phyloP scores from a whole-genome alignment of 306 rosid species.

The Glycine latifolia region DNA sequence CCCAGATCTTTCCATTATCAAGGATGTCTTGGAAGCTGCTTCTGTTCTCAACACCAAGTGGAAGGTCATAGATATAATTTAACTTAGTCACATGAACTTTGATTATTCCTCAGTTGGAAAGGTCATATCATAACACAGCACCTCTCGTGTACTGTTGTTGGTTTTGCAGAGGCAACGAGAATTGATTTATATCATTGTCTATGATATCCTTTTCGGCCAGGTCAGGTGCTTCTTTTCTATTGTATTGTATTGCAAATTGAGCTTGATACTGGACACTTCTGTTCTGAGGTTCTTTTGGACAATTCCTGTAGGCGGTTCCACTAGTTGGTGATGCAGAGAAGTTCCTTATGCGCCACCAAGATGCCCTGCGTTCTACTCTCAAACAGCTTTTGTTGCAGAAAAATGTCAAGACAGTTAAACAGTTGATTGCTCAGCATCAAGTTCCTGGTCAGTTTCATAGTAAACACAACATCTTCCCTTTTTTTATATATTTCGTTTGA shows the following conservation, averaged over 20 bases:
- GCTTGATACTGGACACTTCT: no score
- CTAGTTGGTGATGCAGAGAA: constrained; percentile 81
- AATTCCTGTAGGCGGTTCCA: constrained; percentile 42
- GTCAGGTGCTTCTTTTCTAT: constrained; percentile 40
- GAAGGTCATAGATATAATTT: constrained; percentile 61
- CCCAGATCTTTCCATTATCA: constrained; percentile 81
- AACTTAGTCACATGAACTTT: neutral
- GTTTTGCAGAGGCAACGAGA: constrained; percentile 74
- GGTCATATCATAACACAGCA: neutral
- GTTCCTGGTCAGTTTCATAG: constrained; percentile 62
- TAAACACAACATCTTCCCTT: no score
- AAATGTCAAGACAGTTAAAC: constrained; percentile 64
- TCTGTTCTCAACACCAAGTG: constrained; percentile 71
- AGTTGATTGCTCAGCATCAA: constrained; percentile 63
- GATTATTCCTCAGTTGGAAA: neutral
- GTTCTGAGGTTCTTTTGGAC: no score
- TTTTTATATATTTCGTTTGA: neutral
- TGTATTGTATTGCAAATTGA: no score
- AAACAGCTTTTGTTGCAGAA: constrained; percentile 61
- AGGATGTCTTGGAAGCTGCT: constrained; percentile 65
- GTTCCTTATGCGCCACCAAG: constrained; percentile 66
- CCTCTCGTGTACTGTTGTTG: neutral
- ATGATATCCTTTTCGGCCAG: constrained; percentile 93
- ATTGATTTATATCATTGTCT: constrained; percentile 72
- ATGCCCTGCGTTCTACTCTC: constrained; percentile 60